These are phyloP conservation scores for Kluyveromyces nonfermentans DNA, from an alignment of 805 yeast species.

Conservation along the genomic window DNA sequence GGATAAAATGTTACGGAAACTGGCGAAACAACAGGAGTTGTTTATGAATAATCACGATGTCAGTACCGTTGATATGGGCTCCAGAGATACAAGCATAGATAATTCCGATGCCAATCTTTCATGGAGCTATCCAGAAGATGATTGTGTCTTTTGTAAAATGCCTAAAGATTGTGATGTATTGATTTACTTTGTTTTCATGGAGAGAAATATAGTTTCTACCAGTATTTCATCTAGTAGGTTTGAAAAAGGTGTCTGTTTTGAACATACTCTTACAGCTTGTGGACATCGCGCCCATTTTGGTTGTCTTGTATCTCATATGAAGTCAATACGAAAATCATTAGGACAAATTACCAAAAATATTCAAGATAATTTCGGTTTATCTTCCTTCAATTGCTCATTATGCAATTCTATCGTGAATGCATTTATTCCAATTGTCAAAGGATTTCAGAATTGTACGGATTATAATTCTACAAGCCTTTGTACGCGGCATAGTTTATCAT, in stretches of 20 bases:
- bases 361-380: constrained; percentile 62
- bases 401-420: constrained; percentile 82
- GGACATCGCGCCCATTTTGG: constrained; percentile 89
- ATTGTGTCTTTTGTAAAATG: constrained; percentile 28
- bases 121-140: constrained; percentile 13
- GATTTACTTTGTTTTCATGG: constrained; percentile 25
- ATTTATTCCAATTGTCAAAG: constrained; percentile 54
- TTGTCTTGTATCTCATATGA: constrained; percentile 60
- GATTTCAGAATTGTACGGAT: constrained; percentile 34
- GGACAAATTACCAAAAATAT: constrained; percentile 73
- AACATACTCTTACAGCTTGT: constrained; percentile 44
- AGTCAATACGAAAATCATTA: constrained; percentile 44
- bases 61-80: constrained; percentile 10
- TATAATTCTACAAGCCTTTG: constrained; percentile 30
- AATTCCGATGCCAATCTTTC: neutral
- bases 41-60: constrained; percentile 51
- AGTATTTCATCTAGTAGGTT: constrained; percentile 4
- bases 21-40: constrained; percentile 68
- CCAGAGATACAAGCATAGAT: neutral
- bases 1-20: constrained; percentile 62
- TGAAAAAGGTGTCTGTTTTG: constrained; percentile 28
- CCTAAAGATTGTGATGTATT: constrained; percentile 20
- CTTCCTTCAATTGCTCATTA: constrained; percentile 80
- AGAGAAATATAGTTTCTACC: constrained; percentile 16
- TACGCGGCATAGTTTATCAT: constrained; percentile 1